Evolutionary conservation across 2,329 filamentous ascomycete genomes (phyloP), one percentile per base, ranked within the genome.

Genomic region (Ampelomyces quisqualis): DNA sequence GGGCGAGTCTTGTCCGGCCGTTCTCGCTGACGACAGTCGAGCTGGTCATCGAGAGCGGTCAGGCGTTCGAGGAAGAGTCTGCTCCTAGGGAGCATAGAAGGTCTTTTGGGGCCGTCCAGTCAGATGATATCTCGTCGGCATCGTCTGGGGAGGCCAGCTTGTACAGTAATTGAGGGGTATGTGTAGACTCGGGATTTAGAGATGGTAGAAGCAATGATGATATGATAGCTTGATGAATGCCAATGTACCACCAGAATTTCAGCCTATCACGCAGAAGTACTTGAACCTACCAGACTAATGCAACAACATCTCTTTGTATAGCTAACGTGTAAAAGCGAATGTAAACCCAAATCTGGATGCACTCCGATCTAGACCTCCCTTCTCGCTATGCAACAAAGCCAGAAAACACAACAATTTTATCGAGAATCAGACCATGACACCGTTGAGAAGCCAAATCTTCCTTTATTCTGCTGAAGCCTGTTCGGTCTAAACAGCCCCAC

Each of bases 141-240:
- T 48, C 47, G 4, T 52, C 50, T 2, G 38, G 50, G 31, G 52
- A 55, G 11, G 42, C 51, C 13, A 40, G 51, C 18, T 23, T 55
- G 22, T 55, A 53, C 14, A 44, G 49, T 10, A 34, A 46, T 10
- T 14, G n/a, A 13, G 26, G n/a, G n/a, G n/a, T 28, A 28, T 28
- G 26, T n/a, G n/a, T n/a, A n/a, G n/a, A n/a, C n/a, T n/a, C n/a
- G n/a, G n/a, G n/a, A n/a, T n/a, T n/a, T n/a, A n/a, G n/a, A n/a
- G 26, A 8, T 28, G n/a, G 26, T 28, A 14, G 26, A 26, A 5
- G 26, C n/a, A n/a, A n/a, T n/a, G n/a, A n/a, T n/a, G n/a, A n/a
- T n/a, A n/a, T n/a, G n/a, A n/a, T n/a, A n/a, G n/a, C n/a, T n/a
- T n/a, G n/a, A n/a, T n/a, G n/a, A n/a, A n/a, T n/a, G n/a, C n/a